Conservation (phyloP, 768 basidiomycete species). For the Ramaria sp. region DNA sequence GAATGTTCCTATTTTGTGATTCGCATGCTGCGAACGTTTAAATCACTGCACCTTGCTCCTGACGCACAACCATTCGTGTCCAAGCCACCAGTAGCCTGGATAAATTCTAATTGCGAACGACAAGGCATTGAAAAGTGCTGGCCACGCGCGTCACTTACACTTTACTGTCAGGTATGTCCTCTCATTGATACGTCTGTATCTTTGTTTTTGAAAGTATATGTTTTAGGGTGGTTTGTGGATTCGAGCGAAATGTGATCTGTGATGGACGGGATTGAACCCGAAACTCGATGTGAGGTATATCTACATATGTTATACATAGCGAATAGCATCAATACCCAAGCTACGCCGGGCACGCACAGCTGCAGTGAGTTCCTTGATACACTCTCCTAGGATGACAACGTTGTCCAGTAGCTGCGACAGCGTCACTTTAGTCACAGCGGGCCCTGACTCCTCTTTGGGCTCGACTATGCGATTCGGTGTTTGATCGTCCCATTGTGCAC, state of each 20-base stretch:
- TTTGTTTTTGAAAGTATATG: neutral
- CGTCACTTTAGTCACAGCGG: constrained; percentile 39
- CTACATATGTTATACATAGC: constrained; percentile 41
- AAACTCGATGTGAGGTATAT: neutral
- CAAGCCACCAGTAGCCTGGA: constrained; percentile 11
- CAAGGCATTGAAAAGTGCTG: constrained; percentile 14
- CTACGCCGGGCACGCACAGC: constrained; percentile 76
- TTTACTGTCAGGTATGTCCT: constrained; percentile 13
- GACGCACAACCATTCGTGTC: constrained; percentile 13
- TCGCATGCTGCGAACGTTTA: constrained; percentile 16
- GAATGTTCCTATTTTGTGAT: constrained; percentile 17
- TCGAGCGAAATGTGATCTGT: neutral
- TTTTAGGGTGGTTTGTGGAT: constrained; percentile 14
- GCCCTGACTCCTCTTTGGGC: constrained; percentile 19
- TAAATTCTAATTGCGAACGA: constrained; percentile 1
- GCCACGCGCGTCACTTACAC: constrained; percentile 13
- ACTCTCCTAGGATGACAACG: constrained; percentile 89
- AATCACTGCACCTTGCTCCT: constrained; percentile 11
- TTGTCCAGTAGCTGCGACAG: constrained; percentile 85
- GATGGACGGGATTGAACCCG: neutral
- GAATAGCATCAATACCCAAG: constrained; percentile 73
- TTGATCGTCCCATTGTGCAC: constrained; percentile 33
- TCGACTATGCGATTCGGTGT: constrained; percentile 14
- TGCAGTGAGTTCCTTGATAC: constrained; percentile 84
- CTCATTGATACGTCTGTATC: neutral